phyloP scores from a whole-genome alignment of 78 protist genomes.

The Protostelium mycophagum region DNA sequence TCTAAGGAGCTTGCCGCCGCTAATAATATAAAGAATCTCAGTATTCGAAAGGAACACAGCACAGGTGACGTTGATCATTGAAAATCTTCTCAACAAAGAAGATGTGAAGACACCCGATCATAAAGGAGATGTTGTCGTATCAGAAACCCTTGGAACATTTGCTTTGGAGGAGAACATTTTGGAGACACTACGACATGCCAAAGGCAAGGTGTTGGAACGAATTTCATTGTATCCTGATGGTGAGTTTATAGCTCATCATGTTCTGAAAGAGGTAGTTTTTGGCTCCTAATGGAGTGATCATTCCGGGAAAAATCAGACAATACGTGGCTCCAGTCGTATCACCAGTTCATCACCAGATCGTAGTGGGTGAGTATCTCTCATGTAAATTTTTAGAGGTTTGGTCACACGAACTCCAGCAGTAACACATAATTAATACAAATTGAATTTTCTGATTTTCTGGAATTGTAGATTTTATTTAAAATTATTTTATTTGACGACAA shows the following conservation, averaged over 20 bases:
- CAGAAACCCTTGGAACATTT: background rate
- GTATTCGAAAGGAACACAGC: background rate
- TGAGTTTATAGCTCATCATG: background rate
- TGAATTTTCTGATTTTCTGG: no score
- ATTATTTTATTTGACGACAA: no score
- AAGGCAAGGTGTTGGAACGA: background rate
- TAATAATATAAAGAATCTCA: background rate
- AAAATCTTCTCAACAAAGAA: background rate
- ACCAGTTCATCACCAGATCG: background rate
- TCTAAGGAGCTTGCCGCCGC: background rate
- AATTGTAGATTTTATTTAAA: no score
- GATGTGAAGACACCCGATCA: background rate
- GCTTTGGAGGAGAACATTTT: background rate
- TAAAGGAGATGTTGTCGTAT: background rate
- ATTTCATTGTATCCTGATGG: background rate
- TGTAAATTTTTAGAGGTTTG: no score
- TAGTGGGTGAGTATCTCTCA: background rate
- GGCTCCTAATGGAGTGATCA: background rate
- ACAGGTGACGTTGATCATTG: background rate
- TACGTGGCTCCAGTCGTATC: background rate
- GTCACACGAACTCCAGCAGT: no score
- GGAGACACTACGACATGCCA: background rate
- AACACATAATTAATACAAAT: no score
- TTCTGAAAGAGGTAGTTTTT: no score
- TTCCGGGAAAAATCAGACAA: background rate